phyloP scores from a whole-genome alignment of 169 alveolate genomes.

The Cryptosporidium felis region DNA sequence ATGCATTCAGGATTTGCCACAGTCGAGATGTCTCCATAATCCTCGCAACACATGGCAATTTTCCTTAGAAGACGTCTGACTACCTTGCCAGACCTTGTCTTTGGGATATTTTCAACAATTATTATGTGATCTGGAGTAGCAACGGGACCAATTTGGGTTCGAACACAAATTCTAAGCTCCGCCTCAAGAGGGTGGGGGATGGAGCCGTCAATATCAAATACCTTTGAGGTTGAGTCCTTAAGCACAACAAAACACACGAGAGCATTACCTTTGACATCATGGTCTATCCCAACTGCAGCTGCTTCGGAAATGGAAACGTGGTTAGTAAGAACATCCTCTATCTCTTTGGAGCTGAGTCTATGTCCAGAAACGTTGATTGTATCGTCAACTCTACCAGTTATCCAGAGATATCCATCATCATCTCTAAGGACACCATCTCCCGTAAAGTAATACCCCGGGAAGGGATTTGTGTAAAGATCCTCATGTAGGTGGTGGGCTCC shows the following conservation, averaged over 20 bases:
- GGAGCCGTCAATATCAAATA: neutral
- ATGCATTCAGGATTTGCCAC: conserved; percentile 85
- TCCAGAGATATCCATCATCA: conserved; percentile 93
- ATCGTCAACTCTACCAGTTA: conserved; percentile 96
- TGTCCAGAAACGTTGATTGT: conserved; percentile 94
- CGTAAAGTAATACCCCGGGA: conserved; percentile 89
- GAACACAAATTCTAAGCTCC: conserved; percentile 75
- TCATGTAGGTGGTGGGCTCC: conserved; percentile 87
- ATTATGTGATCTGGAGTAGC: conserved; percentile 91
- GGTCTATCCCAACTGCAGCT: conserved; percentile 92
- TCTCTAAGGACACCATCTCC: conserved; percentile 96
- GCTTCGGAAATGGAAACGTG: conserved; percentile 88
- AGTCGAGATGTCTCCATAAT: conserved; percentile 84
- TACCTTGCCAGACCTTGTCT: conserved; percentile 92
- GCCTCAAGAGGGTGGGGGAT: conserved; percentile 29
- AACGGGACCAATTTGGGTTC: conserved; percentile 90
- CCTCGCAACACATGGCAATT: conserved; percentile 83
- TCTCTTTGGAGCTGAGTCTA: conserved; percentile 92
- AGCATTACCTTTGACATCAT: conserved; percentile 92
- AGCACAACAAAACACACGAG: conserved; percentile 89
- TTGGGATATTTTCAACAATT: conserved; percentile 86
- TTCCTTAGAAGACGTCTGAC: conserved; percentile 91
- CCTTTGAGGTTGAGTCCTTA: conserved; percentile 65
- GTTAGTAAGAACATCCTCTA: conserved; percentile 91
- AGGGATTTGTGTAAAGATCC: conserved; percentile 83